phyloP scores from a whole-genome alignment of 352 stramenopile genomes.

The Phytophthora sp. region DNA sequence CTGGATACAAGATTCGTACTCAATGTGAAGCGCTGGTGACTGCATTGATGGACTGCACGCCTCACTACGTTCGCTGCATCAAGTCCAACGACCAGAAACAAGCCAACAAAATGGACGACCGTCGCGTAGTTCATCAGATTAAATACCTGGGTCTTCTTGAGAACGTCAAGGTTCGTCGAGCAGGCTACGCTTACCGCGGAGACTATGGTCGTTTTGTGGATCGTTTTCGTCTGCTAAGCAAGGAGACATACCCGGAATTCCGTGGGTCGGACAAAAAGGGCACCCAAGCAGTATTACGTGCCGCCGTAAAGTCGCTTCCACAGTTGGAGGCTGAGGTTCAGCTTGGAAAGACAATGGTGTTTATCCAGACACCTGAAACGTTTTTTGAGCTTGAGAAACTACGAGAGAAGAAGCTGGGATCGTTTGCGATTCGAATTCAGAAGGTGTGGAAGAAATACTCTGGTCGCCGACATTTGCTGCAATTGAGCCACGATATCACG shows the following conservation, averaged over 20 bases:
- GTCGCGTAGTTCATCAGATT: conserved; percentile 88
- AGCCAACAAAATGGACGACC: conserved; percentile 84
- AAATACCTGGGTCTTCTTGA: conserved; percentile 89
- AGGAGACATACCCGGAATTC: conserved; percentile 87
- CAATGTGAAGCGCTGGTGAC: conserved; percentile 90
- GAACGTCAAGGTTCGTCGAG: conserved; percentile 89
- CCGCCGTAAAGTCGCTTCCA: conserved; percentile 71
- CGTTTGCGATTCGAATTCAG: conserved; percentile 83
- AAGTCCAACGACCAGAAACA: conserved; percentile 93
- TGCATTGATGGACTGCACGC: conserved; percentile 89
- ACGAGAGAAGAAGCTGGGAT: conserved; percentile 80
- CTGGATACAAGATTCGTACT: conserved; percentile 83
- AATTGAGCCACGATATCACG: conserved; percentile 85
- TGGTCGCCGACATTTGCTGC: conserved; percentile 79
- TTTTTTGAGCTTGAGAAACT: conserved; percentile 92
- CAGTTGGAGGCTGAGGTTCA: conserved; percentile 86
- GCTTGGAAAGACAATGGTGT: conserved; percentile 91
- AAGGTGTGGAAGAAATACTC: conserved; percentile 85
- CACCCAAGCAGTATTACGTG: conserved; percentile 79
- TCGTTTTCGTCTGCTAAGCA: conserved; percentile 81
- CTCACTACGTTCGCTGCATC: conserved; percentile 92
- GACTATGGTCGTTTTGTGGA: conserved; percentile 89
- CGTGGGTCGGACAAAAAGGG: conserved; percentile 84
- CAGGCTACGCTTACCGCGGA: conserved; percentile 86
- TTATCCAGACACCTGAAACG: conserved; percentile 90